Evolutionary conservation across 192 early-diverging fungal genomes (phyloP), one percentile per base, ranked within the genome.

Genomic region (Backusella liffmaniae): DNA sequence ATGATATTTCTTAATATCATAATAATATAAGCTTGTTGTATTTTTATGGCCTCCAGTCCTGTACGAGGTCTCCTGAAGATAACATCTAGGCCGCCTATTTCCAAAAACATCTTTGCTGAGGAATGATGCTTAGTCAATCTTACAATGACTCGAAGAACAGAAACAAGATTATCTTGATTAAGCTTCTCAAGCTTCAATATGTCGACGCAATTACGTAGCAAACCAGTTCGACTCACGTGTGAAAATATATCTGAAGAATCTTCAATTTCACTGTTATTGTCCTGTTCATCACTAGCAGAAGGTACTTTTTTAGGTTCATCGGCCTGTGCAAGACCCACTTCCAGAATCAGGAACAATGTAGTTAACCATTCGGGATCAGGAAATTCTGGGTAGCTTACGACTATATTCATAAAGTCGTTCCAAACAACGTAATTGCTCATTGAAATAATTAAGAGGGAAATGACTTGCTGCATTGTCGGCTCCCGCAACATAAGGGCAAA

Each of bases 1-100:
- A 97, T 87, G 6, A 93, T 87, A 74, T 98, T 94, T 4, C 96
- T 90, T 66, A 98, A 78, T 16, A 98, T 93, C 79, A 97, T 93
- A 30, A 93, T 81, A 12, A 93, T 86, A 67, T 96, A 87, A 42
- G 90, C 88, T 42, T 91, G 92, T 73, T 96, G 94, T n/a, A 93
- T 89, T 42, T 90, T 86, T 79, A 95, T 92, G 16, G 85, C 86
- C 44, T 88, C 90, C 16, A 91, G 79, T 26, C 88, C 80, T 32
- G 84, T 81, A 73, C 86, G 89, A 29, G 83, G 75, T 30, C 84
- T 71, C 12, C 86, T 81, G 80, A 95, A 90, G 6, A 97, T 77
- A 41, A 90, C 56, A 49, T 85, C 77, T 67, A 96, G 73, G 3
- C 94, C 90, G 42, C 87, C 88, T 13, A 83, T 79, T 4, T 90